Conservation (phyloP, 805 yeast genomes). For the Yarrowia sp. region DNA sequence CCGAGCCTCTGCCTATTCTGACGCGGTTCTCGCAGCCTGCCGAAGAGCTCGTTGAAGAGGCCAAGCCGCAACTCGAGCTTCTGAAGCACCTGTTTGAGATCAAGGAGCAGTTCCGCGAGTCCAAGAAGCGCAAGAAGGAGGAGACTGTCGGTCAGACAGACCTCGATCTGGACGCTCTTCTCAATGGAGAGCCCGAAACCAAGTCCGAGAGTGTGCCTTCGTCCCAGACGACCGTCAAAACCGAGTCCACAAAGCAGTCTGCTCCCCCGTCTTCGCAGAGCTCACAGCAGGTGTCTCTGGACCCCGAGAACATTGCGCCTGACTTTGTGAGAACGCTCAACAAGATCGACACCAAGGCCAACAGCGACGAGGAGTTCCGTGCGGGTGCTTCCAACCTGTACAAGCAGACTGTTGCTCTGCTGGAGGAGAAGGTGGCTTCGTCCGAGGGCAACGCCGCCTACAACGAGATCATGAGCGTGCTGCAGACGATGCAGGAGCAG, state of each 20-base stretch:
- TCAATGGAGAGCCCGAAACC: neutral
- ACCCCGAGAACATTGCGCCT: constrained; percentile 15
- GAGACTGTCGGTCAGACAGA: constrained; percentile 25
- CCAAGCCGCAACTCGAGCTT: constrained; percentile 25
- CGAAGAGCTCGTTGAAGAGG: constrained; percentile 28
- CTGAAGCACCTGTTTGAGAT: constrained; percentile 31
- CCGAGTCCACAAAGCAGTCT: neutral
- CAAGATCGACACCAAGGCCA: constrained; percentile 23
- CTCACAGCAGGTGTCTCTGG: constrained; percentile 2
- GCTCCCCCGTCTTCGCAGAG: neutral
- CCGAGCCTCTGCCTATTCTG: constrained; percentile 36
- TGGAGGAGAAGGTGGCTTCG: neutral
- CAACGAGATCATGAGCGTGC: constrained; percentile 9
- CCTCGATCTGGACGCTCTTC: constrained; percentile 33
- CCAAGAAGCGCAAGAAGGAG: constrained; percentile 15
- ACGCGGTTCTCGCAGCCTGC: constrained; percentile 32
- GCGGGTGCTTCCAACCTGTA: neutral
- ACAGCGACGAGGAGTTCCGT: neutral
- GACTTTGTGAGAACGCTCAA: constrained; percentile 17
- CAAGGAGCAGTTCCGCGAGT: constrained; percentile 26
- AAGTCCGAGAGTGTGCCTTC: neutral
- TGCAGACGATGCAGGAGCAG: constrained; percentile 10
- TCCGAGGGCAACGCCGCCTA: neutral
- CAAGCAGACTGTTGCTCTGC: neutral
- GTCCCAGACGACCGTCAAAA: neutral